Evolutionary conservation across 345 rosid genomes (phyloP), one percentile per base, ranked within the genome.

Genomic region (Eucalyptus paniculata): DNA sequence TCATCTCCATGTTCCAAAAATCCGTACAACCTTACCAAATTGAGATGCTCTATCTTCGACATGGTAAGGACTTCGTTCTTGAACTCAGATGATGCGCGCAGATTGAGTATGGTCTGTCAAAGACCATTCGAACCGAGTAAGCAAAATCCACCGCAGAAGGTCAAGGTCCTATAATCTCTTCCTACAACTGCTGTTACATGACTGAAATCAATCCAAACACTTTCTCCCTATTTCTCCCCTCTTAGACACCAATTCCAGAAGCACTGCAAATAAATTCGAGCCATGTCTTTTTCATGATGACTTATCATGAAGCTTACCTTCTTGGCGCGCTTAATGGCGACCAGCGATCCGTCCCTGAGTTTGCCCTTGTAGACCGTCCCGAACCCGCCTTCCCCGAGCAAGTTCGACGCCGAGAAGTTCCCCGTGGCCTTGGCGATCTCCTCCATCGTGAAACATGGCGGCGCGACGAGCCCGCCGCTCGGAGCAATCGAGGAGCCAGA

Each of bases 1-100:
- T 97, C 99, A 13, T 95, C 97, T 65, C 80, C 91, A 87, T 94
- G 94, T 93, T 97, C 97, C 56, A 95, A 85, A 93, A 92, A 97
- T 32, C 99, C 99, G 87, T 94, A 93, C 17, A 96, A 91, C 90
- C 92, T 97, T 69, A 97, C 99, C 91, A 97, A 92, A 93, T 94
- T 96, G 92, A 95, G 90, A 94, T 97, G 99, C 91, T 97, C 99
- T 26, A 97, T 96, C 95, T 97, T 95, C 8, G 99, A 97, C 91
- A 97, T 88, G 34, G 99, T 93, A 91, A 91, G 93, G 89, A 97
- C 94, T 89, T 97, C 99, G 87, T 97, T 97, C 95, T 93, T 94
- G 96, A 96, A 97, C 90, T 97, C 98, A 92, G 72, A 72, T 30
- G 93, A 88, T 89, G 92, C 90, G 92, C 89, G 89, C 85, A 86